These are phyloP conservation scores for Lecanicillium sp. DNA, from an alignment of 2,329 filamentous ascomycete genomes.

Conservation along the genomic window DNA sequence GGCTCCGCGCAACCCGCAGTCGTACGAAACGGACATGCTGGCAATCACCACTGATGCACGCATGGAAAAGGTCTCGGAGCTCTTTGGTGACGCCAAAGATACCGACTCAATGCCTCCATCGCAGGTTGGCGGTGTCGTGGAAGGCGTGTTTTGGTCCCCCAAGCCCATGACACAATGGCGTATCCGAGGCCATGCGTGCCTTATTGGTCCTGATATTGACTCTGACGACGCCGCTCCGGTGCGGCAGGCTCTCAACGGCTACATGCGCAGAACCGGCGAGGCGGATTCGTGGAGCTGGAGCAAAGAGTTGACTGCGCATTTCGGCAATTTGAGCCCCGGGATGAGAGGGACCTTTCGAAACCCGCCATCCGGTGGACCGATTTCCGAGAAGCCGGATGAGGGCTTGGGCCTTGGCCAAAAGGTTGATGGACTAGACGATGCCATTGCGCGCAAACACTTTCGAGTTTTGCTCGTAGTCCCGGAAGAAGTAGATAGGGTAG, in stretches of 20 bases:
- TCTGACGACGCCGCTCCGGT: constrained; percentile 33
- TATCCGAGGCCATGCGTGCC: constrained; percentile 64
- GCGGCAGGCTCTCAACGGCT: constrained; percentile 47
- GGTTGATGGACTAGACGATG: constrained; percentile 63
- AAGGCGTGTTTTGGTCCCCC: constrained; percentile 75
- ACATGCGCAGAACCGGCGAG: constrained; percentile 47
- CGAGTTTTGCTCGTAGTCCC: constrained; percentile 76
- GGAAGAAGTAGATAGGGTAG: constrained; percentile 65
- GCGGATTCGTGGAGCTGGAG: constrained; percentile 63
- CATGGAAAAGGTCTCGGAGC: constrained; percentile 73
- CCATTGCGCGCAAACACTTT: constrained; percentile 65
- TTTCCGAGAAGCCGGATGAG: constrained; percentile 39
- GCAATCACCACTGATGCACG: constrained; percentile 82
- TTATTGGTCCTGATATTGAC: constrained; percentile 64
- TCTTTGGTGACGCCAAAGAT: constrained; percentile 38
- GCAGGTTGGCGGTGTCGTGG: constrained; percentile 63
- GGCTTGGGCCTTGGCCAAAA: constrained; percentile 48
- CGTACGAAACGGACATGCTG: constrained; percentile 68
- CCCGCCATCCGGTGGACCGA: constrained; percentile 56
- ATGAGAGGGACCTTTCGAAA: constrained; percentile 74
- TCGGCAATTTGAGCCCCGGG: constrained; percentile 75
- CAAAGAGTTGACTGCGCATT: constrained; percentile 75
- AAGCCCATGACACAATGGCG: constrained; percentile 74
- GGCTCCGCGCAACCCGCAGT: constrained; percentile 58
- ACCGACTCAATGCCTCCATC: constrained; percentile 19